Base-by-base conservation (phyloP, 1,284 basidiomycete species). In the Melampsora occidentalis region DNA sequence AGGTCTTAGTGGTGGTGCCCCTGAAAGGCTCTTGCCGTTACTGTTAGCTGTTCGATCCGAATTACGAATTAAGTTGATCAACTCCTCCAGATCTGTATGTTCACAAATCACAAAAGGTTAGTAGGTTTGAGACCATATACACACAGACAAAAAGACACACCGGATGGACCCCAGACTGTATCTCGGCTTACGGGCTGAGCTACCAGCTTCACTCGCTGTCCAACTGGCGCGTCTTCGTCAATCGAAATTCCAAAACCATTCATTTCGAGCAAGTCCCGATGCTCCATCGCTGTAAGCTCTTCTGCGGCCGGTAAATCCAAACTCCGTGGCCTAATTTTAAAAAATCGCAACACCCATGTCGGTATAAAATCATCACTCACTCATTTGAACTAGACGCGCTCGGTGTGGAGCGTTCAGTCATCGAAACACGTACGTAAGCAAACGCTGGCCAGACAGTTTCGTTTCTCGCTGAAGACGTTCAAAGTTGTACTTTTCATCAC, bases 401-500 rank as follows among this genome's bases (percentile, higher is more conserved):
- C 14, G 2, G 16, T 22, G 20, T 57, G 28, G 16, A 57, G 53
- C 18, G 10, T 0, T 22, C 53, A 57, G 53, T 57, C 53, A 57
- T 46, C 42, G 14, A 46, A 63, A 33, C 14, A 83, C 89, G 77
- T 79, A 94, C 91, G 86, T 87, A 81, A 96, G 89, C 10, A 99
- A 85, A 77, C 86, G 88, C 81, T 99, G 96, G 4, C 91, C 92
- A 79, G 91, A 88, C 75, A 99, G 95, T 76, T 87, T 88, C 2
- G 94, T 97, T 33, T 90, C 92, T 77, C 87, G 86, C 83, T 98
- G 96, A 77, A 99, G 84, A 2, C 88, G 91, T 85, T 99, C 96
- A 82, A 98, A 99, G 82, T 98, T 99, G 85, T 91, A 98, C 85
- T 99, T 99, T 84, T 99, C 97, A 83, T 99, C 96, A 20, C 85